A percentile compares a stretch with the other conserved stretches of the same genome.
phyloP scores from a whole-genome alignment of 2,329 filamentous ascomycete species.

The Torrubiella hemipterigena region DNA sequence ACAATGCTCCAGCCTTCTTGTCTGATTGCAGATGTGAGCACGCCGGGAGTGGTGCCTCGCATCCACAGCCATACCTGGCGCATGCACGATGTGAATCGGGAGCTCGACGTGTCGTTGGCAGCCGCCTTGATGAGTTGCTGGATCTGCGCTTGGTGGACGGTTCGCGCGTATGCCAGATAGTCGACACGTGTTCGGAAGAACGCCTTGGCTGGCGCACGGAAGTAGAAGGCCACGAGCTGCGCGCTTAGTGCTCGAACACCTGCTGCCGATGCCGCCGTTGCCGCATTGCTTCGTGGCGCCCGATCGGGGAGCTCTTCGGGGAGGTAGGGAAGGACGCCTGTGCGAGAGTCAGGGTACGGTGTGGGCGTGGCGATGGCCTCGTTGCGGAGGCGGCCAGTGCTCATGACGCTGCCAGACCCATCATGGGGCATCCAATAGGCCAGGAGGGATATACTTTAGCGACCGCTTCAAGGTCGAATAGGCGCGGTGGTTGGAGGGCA shows the following conservation, averaged over 20 bases:
- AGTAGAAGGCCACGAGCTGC: constrained; percentile 81
- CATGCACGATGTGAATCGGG: constrained; percentile 18
- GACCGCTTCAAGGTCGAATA: too few species aligned
- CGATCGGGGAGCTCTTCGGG: constrained; percentile 32
- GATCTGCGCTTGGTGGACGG: constrained; percentile 34
- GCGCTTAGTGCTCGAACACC: constrained; percentile 74
- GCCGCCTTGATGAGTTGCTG: constrained; percentile 22
- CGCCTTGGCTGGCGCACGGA: constrained; percentile 79
- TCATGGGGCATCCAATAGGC: too few species aligned
- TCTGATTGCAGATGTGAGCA: constrained; percentile 54
- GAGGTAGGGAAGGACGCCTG: constrained; percentile 32
- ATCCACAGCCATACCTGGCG: constrained; percentile 36
- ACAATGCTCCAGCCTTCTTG: constrained; percentile 65
- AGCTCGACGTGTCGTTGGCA: constrained; percentile 20
- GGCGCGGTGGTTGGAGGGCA: too few species aligned
- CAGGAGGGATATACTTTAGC: too few species aligned
- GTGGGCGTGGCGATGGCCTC: constrained; percentile 4
- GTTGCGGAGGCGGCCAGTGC: too few species aligned
- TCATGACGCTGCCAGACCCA: too few species aligned
- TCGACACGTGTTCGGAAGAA: constrained; percentile 88
- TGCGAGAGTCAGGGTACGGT: constrained; percentile 12
- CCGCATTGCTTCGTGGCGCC: constrained; percentile 39
- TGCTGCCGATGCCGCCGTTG: constrained; percentile 70
- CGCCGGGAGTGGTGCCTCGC: constrained; percentile 55
- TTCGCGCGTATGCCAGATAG: constrained; percentile 53